Base-by-base conservation (phyloP, 2,329 filamentous ascomycete species). In the Dichotomopilus funicola region DNA sequence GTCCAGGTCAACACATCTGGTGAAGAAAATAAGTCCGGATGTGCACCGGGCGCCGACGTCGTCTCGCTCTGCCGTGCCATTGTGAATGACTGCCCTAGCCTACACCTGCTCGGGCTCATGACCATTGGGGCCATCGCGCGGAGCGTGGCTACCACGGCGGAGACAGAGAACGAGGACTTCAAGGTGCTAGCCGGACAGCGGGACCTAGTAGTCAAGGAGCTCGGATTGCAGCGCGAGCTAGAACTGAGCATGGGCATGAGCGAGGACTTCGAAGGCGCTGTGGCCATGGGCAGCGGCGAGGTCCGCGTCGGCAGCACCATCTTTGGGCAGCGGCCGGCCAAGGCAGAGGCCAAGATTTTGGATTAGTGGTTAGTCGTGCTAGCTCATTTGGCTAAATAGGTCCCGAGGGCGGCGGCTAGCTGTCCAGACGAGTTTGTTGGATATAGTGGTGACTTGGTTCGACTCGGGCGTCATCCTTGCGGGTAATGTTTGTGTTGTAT, bases 241-340 rank as follows among this genome's bases (percentile, higher is more conserved):
- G 91, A 96, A 75, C 71, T 97, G 72, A 96, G 91, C 72, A 99
- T 99, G 92, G 92, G 92, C 6, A 99, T 99, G 94, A 96, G 91
- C 68, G 85, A 89, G 66, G 94, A 99, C 71, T 99, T 92, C 70
- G 91, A 96, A 75, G 88, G 86, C 6, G 94, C 94, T 0, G 86
- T 97, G 66, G 73, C 72, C 10, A 75, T 90, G 75, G 94, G 94
- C 0, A 96, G 91, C 72, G 79, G 83, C 63, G 91, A 97, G 77
- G 91, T 99, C 5, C 81, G 94, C 56, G 83, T 99, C 7, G 94
- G 94, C 1, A 97, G 90, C 67, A 92, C 89, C 1, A 96, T 99
- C 56, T 99, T 99, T 69, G 94, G 94, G 1, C 75, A 85, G 67
- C 80, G 94, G 66, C 90, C 90, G 12, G 77, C 82, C 40, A 95